These are phyloP conservation scores for Plasmodium inui DNA, from an alignment of 169 alveolate species.

Conservation along the genomic window DNA sequence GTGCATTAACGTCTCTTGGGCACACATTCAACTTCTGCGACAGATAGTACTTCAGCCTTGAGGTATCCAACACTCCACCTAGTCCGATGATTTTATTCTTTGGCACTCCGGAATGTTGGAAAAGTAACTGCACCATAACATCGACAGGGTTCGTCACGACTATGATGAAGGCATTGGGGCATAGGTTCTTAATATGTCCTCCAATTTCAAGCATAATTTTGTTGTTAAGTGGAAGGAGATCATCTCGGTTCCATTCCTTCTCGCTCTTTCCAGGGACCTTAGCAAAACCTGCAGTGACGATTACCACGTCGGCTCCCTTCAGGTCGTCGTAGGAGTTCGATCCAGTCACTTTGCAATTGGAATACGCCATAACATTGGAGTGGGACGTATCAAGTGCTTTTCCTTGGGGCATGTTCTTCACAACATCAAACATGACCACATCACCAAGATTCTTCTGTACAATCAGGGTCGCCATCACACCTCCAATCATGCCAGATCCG, in stretches of 20 bases:
- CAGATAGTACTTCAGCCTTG: conserved; percentile 86
- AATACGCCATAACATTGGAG: conserved; percentile 81
- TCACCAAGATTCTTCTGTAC: conserved; percentile 88
- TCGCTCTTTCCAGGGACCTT: conserved; percentile 80
- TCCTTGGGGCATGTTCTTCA: conserved; percentile 89
- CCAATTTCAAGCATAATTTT: conserved; percentile 87
- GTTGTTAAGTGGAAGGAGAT: conserved; percentile 85
- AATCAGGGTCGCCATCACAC: conserved; percentile 85
- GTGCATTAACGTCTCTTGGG: conserved; percentile 88
- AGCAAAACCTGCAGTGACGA: conserved; percentile 90
- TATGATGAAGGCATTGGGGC: conserved; percentile 89
- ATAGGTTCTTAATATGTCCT: conserved; percentile 87
- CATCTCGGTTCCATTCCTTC: conserved; percentile 90
- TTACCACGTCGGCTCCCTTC: conserved; percentile 87
- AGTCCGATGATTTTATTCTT: conserved; percentile 88
- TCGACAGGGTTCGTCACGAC: conserved; percentile 91
- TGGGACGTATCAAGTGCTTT: conserved; percentile 87
- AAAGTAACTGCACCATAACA: conserved; percentile 86
- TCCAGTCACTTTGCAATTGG: conserved; percentile 81
- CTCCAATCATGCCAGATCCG: conserved; percentile 90
- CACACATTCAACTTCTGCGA: conserved; percentile 84
- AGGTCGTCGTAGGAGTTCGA: conserved; percentile 80
- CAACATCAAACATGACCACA: conserved; percentile 85
- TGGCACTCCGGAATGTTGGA: conserved; percentile 88
- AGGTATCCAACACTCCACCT: conserved; percentile 90